phyloP scores from a whole-genome alignment of 78 protist genomes.

The Polysphondylium violaceum region DNA sequence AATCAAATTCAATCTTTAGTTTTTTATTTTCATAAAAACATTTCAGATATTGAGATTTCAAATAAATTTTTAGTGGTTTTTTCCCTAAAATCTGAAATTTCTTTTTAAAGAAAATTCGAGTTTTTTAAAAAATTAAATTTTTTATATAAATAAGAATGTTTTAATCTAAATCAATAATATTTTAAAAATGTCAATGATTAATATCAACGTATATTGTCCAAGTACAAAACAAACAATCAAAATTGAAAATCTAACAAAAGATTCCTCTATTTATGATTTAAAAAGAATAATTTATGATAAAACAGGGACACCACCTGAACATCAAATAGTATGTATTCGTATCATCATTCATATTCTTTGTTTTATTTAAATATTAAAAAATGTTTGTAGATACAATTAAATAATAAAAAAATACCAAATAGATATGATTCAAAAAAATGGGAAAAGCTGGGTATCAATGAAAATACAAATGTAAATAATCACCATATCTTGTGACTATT shows the following conservation, averaged over 20 bases:
- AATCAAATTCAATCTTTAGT: too few relatives aligned
- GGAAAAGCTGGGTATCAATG: not conserved
- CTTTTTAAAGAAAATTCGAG: too few relatives aligned
- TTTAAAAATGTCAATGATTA: too few relatives aligned
- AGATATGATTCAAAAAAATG: conserved; percentile 10
- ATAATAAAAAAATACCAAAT: conserved; percentile 3
- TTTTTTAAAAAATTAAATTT: too few relatives aligned
- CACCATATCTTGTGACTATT: too few relatives aligned
- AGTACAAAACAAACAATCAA: not conserved
- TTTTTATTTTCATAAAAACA: too few relatives aligned
- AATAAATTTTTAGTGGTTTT: too few relatives aligned
- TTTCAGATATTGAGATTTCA: too few relatives aligned
- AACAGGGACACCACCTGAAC: conserved; percentile 13
- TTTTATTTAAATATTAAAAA: not conserved
- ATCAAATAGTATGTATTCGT: not conserved
- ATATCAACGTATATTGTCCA: conserved; percentile 24
- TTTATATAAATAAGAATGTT: too few relatives aligned
- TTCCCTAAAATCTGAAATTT: too few relatives aligned
- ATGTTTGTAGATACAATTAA: not conserved
- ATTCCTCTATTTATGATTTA: not conserved
- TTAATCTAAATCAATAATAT: not conserved
- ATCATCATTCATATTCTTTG: not conserved
- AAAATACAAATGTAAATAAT: not conserved
- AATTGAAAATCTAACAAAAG: not conserved
- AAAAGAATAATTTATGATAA: conserved; percentile 8